phyloP scores from a whole-genome alignment of 768 basidiomycete species.

The Boletus speciosus region DNA sequence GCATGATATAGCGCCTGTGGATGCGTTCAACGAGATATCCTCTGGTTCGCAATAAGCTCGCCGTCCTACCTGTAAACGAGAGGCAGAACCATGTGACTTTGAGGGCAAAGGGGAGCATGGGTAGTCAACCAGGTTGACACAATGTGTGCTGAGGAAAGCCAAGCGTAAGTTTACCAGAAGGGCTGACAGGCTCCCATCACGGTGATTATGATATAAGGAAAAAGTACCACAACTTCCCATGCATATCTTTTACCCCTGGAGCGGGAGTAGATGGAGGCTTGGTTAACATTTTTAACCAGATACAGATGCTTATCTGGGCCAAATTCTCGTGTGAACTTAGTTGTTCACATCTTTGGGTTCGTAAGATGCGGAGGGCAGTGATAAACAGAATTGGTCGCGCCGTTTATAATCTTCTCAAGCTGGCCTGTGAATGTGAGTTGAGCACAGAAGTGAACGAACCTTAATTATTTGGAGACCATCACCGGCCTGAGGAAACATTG shows the following conservation, averaged over 20 bases:
- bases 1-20: slow-evolving; percentile 47
- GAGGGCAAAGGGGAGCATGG: slow-evolving; percentile 55
- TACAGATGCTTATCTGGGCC: neutral
- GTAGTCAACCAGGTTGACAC: neutral
- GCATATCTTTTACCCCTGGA: neutral
- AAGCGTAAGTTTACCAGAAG: neutral
- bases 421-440: neutral
- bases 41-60: neutral
- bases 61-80: slow-evolving; percentile 46
- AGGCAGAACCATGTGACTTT: slow-evolving; percentile 58
- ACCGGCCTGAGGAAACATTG: no score
- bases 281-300: neutral
- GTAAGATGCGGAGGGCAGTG: neutral
- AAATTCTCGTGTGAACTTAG: neutral
- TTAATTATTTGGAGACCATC: neutral
- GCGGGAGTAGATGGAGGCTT: neutral
- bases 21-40: neutral
- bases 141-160: neutral
- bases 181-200: neutral
- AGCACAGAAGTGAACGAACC: neutral
- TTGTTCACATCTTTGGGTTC: neutral
- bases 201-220: neutral
- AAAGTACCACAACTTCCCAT: slow-evolving; percentile 5
- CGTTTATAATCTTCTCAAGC: neutral
- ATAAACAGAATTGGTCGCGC: neutral